A percentile compares a stretch with the other conserved stretches of the same genome.
Evolutionary conservation across 805 yeast genomes (phyloP).

Genomic region (Priceomyces medius): DNA sequence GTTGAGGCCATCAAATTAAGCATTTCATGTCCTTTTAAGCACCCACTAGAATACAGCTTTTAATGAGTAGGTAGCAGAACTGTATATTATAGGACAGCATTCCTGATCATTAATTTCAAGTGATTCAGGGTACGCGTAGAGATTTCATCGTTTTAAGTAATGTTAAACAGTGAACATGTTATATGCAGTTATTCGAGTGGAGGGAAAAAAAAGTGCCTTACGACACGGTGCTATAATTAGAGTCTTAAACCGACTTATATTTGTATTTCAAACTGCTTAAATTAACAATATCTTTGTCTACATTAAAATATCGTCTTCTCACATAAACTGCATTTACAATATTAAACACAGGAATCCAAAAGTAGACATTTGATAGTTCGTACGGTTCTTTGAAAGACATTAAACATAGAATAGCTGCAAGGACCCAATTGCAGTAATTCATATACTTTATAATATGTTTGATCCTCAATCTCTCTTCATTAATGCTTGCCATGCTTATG

Average conservation of each 20-base stretch:
- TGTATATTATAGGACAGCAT: too few relatives aligned
- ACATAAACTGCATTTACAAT: slow-evolving; percentile 8
- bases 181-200: too few relatives aligned
- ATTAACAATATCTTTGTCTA: slow-evolving; percentile 9
- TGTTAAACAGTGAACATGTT: too few relatives aligned
- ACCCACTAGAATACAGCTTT: too few relatives aligned
- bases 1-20: too few relatives aligned
- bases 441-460: not conserved
- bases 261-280: slow-evolving; percentile 16
- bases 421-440: slow-evolving; percentile 2
- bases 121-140: too few relatives aligned
- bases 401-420: not conserved
- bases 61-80: too few relatives aligned
- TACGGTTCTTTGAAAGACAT: not conserved
- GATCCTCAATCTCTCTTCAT: not conserved
- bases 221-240: not conserved
- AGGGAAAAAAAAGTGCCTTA: too few relatives aligned
- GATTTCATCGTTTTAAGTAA: too few relatives aligned
- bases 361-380: slow-evolving; percentile 1
- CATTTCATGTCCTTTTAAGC: too few relatives aligned
- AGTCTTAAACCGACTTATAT: slow-evolving; percentile 15
- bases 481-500: slow-evolving; percentile 5
- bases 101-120: too few relatives aligned
- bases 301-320: slow-evolving; percentile 9
- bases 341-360: slow-evolving; percentile 12